A percentile compares a stretch with the other conserved stretches of the same genome.
Conservation (phyloP, 805 yeast genomes). For the Yamadazyma ubonensis region DNA sequence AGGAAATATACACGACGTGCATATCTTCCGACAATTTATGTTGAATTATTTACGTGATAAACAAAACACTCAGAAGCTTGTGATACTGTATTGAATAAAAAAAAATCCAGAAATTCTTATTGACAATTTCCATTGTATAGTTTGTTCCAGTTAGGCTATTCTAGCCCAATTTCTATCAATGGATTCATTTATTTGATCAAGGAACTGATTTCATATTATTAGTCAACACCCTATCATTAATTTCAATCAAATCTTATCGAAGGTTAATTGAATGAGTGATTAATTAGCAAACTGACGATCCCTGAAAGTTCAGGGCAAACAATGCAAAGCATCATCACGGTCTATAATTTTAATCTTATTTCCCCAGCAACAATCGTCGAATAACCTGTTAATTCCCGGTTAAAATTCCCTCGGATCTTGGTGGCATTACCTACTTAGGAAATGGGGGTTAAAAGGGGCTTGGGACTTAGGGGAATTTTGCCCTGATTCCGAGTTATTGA, state of each 20-base stretch:
- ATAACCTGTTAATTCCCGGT: not conserved
- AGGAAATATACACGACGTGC: not conserved
- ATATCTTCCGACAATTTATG: not conserved
- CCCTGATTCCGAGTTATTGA: not conserved
- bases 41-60: conserved; percentile 1
- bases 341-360: conserved; percentile 5
- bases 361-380: conserved; percentile 5
- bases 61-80: not conserved
- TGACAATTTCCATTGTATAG: not conserved
- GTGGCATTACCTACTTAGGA: not conserved
- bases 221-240: not conserved
- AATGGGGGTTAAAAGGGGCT: not conserved
- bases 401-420: not conserved
- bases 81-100: too few species aligned
- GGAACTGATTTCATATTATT: not conserved
- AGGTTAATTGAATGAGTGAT: not conserved
- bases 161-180: too few species aligned
- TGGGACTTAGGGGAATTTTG: not conserved
- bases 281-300: not conserved
- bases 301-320: conserved; percentile 1
- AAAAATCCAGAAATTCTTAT: not conserved
- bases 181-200: too few species aligned
- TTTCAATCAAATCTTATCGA: not conserved
- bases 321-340: conserved; percentile 7
- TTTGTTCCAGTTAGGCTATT: not conserved